Evolutionary conservation across 257 asterid species (phyloP), one percentile per base, ranked within the genome.

Genomic region (Petunia axillaris): DNA sequence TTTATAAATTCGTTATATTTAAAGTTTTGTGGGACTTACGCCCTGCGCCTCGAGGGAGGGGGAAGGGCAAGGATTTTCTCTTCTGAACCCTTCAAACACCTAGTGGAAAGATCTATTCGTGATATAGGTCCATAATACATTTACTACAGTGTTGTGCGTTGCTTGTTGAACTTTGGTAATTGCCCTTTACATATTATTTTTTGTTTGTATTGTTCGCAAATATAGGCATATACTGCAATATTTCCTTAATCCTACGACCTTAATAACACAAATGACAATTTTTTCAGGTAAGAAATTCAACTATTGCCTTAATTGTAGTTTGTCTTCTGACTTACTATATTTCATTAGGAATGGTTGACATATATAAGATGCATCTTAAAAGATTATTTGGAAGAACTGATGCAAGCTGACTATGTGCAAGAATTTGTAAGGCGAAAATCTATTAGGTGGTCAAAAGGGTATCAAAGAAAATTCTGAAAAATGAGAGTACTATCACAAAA

Each of bases 51-150:
- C n/a, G n/a, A 10, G 39, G 87, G 89, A 39, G 85, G 87, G 81
- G 90, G 87, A 46, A 1, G 9, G 4, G 64, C 35, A 38, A 65
- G 1, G 73, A 37, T 5, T 43, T 15, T 54, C 2, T 2, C 0
- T 15, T 41, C 44, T 3, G 1, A 71, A 87, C 90, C 89, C 85
- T 55, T 85, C 89, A 40, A 15, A 54, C 14, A 54, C 8, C 4
- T 54, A 54, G 14, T 0, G 4, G 14, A 10, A 54, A 54, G 14
- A 8, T 0, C 14, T 10, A 2, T 10, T 3, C 14, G 60, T 8
- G 4, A 54, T 54, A n/a, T n/a, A n/a, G n/a, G n/a, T n/a, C n/a
- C n/a, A n/a, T n/a, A n/a, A n/a, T n/a, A n/a, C n/a, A n/a, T n/a
- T n/a, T n/a, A n/a, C n/a, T n/a, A n/a, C n/a, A n/a, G n/a, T n/a